Percentiles rank a stretch among this genome's conserved stretches.
These are phyloP conservation scores for Ophiostoma tasmaniense DNA, from an alignment of 2,329 filamentous ascomycete genomes.

Conservation along the genomic window DNA sequence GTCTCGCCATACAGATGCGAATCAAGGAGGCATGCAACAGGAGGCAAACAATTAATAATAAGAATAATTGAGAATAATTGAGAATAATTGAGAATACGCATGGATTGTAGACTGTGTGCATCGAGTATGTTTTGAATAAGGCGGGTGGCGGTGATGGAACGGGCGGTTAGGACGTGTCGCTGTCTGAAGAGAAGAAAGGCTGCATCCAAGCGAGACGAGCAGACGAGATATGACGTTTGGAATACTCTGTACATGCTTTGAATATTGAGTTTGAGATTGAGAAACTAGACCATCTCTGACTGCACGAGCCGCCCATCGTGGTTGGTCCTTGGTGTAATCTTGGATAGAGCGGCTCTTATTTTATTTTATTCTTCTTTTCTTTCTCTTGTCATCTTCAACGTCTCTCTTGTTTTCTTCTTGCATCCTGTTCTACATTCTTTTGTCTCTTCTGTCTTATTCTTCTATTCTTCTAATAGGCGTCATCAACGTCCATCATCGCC, in stretches of 20 bases:
- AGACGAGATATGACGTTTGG: neutral
- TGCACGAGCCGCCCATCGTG: neutral
- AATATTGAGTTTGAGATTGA: no score
- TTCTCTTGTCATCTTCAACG: neutral
- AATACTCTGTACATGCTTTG: neutral
- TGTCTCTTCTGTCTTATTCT: neutral
- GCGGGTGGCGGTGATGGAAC: neutral
- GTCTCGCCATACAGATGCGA: conserved; percentile 1
- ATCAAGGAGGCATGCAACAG: neutral
- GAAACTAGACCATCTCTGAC: no score
- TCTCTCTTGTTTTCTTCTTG: neutral
- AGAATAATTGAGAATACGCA: neutral
- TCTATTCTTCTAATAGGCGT: no score
- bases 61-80: neutral
- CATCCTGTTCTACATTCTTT: neutral
- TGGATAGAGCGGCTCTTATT: neutral
- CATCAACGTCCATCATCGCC: neutral
- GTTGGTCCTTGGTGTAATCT: neutral
- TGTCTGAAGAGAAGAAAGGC: neutral
- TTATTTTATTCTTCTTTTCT: neutral
- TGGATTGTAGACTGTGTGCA: neutral
- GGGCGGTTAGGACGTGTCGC: neutral
- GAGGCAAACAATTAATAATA: neutral
- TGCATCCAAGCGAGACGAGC: neutral
- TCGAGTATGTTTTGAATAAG: neutral